A percentile compares a stretch with the other conserved stretches of the same genome.
phyloP scores from a whole-genome alignment of 345 rosid species.

The Eucalyptus regnans region DNA sequence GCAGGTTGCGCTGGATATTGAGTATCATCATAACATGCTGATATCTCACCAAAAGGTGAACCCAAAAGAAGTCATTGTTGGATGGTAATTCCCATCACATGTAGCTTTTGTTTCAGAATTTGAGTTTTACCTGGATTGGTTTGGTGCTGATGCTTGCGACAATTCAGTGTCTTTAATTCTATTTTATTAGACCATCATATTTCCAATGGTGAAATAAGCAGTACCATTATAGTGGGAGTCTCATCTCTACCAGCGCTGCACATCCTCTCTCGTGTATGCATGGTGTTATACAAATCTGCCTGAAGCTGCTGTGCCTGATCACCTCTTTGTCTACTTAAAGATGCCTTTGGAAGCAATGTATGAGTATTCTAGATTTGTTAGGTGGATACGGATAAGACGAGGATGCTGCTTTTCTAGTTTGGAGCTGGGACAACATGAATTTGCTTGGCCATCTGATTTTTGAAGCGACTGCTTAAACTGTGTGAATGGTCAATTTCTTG shows the following conservation, averaged over 20 bases:
- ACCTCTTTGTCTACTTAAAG: background rate
- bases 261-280: background rate
- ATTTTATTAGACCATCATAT: background rate
- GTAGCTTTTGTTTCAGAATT: background rate
- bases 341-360: background rate
- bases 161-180: background rate
- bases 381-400: background rate
- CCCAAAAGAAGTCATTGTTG: constrained; percentile 90
- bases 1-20: constrained; percentile 96
- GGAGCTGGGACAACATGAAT: background rate
- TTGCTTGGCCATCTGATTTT: background rate
- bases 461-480: background rate
- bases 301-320: background rate
- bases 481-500: background rate
- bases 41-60: constrained; percentile 81
- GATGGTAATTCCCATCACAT: constrained; percentile 46
- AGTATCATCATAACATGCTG: constrained; percentile 91
- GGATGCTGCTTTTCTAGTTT: background rate
- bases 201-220: background rate
- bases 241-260: background rate
- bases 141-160: background rate
- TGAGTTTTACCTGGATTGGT: background rate
- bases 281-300: background rate
- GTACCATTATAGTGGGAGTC: background rate
- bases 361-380: background rate